phyloP scores from a whole-genome alignment of 352 stramenopile species.

The Globisporangium nagaii region DNA sequence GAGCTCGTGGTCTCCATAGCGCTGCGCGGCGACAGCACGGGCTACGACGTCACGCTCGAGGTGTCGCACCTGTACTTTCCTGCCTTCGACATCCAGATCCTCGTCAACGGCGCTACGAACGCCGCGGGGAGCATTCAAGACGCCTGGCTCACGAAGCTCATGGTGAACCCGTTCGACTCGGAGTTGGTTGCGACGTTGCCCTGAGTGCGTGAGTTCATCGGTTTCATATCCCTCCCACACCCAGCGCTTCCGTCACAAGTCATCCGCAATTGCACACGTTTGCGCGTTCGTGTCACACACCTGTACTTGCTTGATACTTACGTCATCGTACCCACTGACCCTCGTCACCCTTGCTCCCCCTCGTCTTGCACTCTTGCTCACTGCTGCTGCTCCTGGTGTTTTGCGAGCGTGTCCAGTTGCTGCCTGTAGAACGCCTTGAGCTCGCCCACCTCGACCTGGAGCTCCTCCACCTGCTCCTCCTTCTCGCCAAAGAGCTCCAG shows the following conservation, averaged over 20 bases:
- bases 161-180: neutral
- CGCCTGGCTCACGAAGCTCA: neutral
- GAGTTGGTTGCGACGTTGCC: neutral
- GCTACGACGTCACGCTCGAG: constrained; percentile 5
- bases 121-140: neutral
- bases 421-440: constrained; percentile 79
- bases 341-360: no score
- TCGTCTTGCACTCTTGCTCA: constrained; percentile 12
- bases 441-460: constrained; percentile 69
- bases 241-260: no score
- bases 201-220: no score
- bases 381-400: constrained; percentile 35
- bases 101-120: neutral
- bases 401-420: constrained; percentile 62
- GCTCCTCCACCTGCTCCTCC: constrained; percentile 80
- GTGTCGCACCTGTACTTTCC: constrained; percentile 9
- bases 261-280: no score
- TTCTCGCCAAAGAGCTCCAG: constrained; percentile 84
- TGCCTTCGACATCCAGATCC: neutral
- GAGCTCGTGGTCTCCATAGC: neutral
- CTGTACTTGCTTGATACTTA: no score
- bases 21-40: neutral
- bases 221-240: no score
- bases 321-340: no score
- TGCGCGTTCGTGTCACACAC: no score